phyloP scores from a whole-genome alignment of 106 monocot species.

The Allium cepa region DNA sequence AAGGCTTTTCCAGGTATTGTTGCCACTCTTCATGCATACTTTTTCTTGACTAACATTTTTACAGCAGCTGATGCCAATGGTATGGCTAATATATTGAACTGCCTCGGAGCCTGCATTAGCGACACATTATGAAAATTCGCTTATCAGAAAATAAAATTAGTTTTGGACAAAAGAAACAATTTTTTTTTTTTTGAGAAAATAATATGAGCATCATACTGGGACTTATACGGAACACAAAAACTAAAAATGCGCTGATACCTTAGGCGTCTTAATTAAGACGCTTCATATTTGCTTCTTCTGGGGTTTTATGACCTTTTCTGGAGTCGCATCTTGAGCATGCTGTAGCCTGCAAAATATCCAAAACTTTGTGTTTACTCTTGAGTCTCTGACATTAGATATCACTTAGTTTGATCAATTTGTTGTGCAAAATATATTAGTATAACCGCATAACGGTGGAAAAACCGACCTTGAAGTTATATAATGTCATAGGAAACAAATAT shows the following conservation, averaged over 20 bases:
- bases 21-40: constrained; percentile 83
- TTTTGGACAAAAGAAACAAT: background rate
- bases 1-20: constrained; percentile 29
- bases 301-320: constrained; percentile 72
- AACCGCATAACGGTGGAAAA: too few relatives aligned
- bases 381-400: too few relatives aligned
- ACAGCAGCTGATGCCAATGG: constrained; percentile 58
- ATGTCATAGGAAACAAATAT: too few relatives aligned
- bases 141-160: background rate
- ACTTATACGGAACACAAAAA: too few relatives aligned
- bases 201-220: too few relatives aligned
- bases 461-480: too few relatives aligned
- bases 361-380: too few relatives aligned
- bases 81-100: constrained; percentile 72
- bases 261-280: constrained; percentile 49
- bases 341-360: constrained; percentile 46
- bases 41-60: constrained; percentile 53
- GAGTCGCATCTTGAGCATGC: constrained; percentile 91
- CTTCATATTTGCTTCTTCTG: constrained; percentile 76
- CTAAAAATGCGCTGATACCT: constrained; percentile 21
- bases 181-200: too few relatives aligned
- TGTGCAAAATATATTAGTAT: too few relatives aligned
- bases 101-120: constrained; percentile 66
- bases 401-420: too few relatives aligned
- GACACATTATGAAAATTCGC: too few relatives aligned